A percentile compares a stretch with the other conserved stretches of the same genome.
Evolutionary conservation across 2,329 filamentous ascomycete species (phyloP).

Genomic region (Alternaria postmessia): DNA sequence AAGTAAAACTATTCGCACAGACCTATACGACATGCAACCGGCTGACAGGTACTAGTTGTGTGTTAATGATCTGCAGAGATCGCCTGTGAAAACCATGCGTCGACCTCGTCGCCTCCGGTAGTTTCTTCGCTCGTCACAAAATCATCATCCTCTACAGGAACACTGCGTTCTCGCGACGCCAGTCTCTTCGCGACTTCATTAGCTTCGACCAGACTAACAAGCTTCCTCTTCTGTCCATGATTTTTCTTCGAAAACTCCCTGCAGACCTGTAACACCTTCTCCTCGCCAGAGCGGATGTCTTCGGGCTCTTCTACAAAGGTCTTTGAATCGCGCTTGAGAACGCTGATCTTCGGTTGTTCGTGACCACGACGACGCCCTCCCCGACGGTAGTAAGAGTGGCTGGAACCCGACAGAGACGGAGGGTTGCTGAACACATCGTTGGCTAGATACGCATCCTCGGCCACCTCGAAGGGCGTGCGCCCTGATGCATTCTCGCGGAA

Average conservation of each 20-base stretch:
- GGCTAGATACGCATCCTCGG: conserved; percentile 63
- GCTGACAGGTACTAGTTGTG: neutral
- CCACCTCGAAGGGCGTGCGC: conserved; percentile 74
- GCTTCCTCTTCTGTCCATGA: conserved; percentile 55
- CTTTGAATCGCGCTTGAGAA: conserved; percentile 11
- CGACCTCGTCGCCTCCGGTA: conserved; percentile 5
- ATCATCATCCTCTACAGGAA: neutral
- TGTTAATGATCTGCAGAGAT: neutral
- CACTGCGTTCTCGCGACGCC: conserved; percentile 65
- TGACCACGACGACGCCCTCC: neutral
- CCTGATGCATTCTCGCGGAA: conserved; percentile 79
- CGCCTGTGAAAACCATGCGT: neutral
- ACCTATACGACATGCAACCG: neutral
- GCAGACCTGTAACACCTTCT: conserved; percentile 52
- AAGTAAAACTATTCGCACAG: neutral
- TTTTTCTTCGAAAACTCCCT: conserved; percentile 35
- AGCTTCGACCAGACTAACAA: conserved; percentile 66
- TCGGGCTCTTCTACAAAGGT: conserved; percentile 29
- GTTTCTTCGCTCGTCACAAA: conserved; percentile 49
- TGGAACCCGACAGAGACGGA: conserved; percentile 14
- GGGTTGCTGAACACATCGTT: conserved; percentile 35
- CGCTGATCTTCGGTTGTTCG: neutral
- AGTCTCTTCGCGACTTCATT: conserved; percentile 67
- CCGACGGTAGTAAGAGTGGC: neutral
- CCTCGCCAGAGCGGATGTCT: conserved; percentile 3